A percentile compares a stretch with the other conserved stretches of the same genome.
These are phyloP conservation scores for Chaetomiaceae sp. DNA, from an alignment of 2,329 filamentous ascomycete species.

Conservation along the genomic window DNA sequence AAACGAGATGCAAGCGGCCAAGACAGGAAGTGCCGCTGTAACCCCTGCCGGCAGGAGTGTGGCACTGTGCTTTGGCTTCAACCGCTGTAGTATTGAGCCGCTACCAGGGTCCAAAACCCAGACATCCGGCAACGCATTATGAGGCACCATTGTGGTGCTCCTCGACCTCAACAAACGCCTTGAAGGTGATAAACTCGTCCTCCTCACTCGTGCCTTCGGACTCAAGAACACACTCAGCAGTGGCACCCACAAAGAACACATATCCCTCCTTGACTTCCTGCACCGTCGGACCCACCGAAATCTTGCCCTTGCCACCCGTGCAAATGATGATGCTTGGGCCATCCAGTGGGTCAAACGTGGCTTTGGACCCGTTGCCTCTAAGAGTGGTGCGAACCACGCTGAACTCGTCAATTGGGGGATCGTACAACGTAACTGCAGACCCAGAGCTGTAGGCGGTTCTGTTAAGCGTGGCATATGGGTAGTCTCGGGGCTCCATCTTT, in stretches of 20 bases:
- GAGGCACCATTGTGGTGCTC: conserved; percentile 40
- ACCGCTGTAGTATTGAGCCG: background rate
- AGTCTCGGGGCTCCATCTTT: conserved; percentile 83
- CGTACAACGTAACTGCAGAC: conserved; percentile 72
- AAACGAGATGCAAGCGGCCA: too few species aligned
- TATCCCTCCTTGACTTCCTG: conserved; percentile 70
- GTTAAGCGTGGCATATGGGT: conserved; percentile 81
- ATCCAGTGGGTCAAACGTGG: conserved; percentile 78
- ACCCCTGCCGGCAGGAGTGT: too few species aligned
- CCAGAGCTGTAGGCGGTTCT: conserved; percentile 73
- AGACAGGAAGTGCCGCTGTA: too few species aligned
- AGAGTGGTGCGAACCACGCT: conserved; percentile 79
- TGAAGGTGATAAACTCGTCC: conserved; percentile 80
- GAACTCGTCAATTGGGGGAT: conserved; percentile 96
- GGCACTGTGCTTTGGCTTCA: too few species aligned
- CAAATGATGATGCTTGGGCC: conserved; percentile 93
- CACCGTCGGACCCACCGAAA: conserved; percentile 77
- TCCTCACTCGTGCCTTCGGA: conserved; percentile 51
- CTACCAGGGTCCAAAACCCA: background rate
- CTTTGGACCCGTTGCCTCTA: conserved; percentile 68
- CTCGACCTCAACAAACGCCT: conserved; percentile 86
- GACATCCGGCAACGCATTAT: background rate
- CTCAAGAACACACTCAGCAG: conserved; percentile 77
- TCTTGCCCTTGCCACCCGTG: conserved; percentile 75
- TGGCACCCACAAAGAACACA: conserved; percentile 83